Evolutionary conservation across 805 yeast genomes (phyloP).

Genomic region (Lachancea sp.): DNA sequence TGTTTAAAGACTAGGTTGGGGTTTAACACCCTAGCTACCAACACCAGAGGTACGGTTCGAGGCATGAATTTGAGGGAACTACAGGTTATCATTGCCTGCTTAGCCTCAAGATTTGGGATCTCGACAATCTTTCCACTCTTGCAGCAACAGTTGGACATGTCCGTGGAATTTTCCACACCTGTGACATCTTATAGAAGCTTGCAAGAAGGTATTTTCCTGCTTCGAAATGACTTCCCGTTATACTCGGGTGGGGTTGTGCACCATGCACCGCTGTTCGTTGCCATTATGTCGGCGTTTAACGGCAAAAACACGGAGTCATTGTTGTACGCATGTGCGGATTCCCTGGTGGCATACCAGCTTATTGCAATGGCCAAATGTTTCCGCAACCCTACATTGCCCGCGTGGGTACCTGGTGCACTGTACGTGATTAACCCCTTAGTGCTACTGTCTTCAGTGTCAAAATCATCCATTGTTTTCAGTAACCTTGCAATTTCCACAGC

Average conservation of each 20-base stretch:
- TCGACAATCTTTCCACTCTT: conserved; percentile 24
- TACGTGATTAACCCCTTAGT: conserved; percentile 78
- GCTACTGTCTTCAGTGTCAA: conserved; percentile 60
- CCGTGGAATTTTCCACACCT: conserved; percentile 33
- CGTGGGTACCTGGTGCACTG: conserved; percentile 49
- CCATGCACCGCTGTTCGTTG: conserved; percentile 72
- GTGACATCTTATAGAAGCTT: conserved; percentile 39
- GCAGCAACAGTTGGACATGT: conserved; percentile 23
- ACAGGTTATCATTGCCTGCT: conserved; percentile 16
- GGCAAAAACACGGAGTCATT: conserved; percentile 19
- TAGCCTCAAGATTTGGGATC: conserved; percentile 18
- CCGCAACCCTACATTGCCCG: conserved; percentile 15
- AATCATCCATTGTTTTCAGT: conserved; percentile 58
- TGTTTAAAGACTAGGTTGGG: no score
- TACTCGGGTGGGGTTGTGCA: conserved; percentile 84
- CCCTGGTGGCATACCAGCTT: conserved; percentile 48
- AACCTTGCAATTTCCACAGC: conserved; percentile 49
- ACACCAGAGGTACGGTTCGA: not conserved
- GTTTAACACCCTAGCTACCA: not conserved
- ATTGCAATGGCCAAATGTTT: conserved; percentile 38
- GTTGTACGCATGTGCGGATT: conserved; percentile 55
- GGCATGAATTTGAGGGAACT: conserved; percentile 9
- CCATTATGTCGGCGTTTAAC: conserved; percentile 25
- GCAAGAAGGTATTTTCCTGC: conserved; percentile 60
- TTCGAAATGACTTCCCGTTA: conserved; percentile 50